A percentile compares a stretch with the other conserved stretches of the same genome.
phyloP scores from a whole-genome alignment of 2,329 filamentous ascomycete genomes.

The Arthrobotrys sinensis region DNA sequence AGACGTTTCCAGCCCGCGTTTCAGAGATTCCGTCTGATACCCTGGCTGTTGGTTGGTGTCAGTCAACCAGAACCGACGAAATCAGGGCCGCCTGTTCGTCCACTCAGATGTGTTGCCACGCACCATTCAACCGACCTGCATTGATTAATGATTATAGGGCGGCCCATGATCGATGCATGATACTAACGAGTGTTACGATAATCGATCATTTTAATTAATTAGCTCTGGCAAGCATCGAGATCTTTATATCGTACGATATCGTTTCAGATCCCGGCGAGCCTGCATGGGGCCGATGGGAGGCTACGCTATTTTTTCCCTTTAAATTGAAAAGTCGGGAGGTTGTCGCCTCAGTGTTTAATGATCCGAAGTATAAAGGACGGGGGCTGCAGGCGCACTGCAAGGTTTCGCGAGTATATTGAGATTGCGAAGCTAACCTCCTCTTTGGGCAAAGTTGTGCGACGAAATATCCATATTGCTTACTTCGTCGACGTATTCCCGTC shows the following conservation, averaged over 20 bases:
- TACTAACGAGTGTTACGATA: constrained; percentile 8
- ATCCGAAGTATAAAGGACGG: constrained; percentile 40
- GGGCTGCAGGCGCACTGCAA: constrained; percentile 55
- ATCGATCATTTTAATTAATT: constrained; percentile 15
- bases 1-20: constrained; percentile 3
- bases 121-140: background rate
- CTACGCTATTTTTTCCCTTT: constrained; percentile 13
- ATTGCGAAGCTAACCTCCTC: constrained; percentile 24
- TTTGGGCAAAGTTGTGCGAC: constrained; percentile 50
- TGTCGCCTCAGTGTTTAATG: constrained; percentile 10
- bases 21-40: constrained; percentile 24
- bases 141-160: background rate
- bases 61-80: background rate
- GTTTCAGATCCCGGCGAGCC: constrained; percentile 15
- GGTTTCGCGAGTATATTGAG: constrained; percentile 37
- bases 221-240: constrained; percentile 8
- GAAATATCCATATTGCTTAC: constrained; percentile 9
- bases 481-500: constrained; percentile 26
- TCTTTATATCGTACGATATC: constrained; percentile 25
- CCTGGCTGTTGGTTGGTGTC: constrained; percentile 12
- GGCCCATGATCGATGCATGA: background rate
- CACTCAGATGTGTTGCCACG: constrained; percentile 11
- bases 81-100: background rate
- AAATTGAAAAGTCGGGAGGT: constrained; percentile 38
- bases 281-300: constrained; percentile 17